phyloP scores from a whole-genome alignment of 2,329 filamentous ascomycete species.

The Fusarium goolgardi region DNA sequence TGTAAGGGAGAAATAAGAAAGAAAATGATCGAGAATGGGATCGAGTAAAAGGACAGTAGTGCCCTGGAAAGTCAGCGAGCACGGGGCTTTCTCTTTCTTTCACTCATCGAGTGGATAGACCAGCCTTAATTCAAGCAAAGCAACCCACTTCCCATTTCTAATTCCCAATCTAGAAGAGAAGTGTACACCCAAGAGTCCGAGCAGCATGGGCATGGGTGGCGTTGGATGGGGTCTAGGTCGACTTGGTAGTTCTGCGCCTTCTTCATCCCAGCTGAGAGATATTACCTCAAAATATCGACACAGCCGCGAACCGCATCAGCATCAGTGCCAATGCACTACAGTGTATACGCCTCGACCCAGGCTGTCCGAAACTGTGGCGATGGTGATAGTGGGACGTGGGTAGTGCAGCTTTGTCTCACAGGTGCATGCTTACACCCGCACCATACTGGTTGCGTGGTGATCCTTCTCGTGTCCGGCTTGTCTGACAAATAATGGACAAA shows the following conservation, averaged over 20 bases:
- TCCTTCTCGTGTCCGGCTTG: slow-evolving; percentile 3
- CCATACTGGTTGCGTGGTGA: background rate
- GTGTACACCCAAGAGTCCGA: slow-evolving; percentile 4
- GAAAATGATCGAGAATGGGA: background rate
- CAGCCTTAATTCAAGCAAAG: slow-evolving; percentile 1
- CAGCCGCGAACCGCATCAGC: background rate
- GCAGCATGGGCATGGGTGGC: slow-evolving; percentile 19
- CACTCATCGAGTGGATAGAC: slow-evolving; percentile 11
- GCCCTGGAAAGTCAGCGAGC: slow-evolving; percentile 8
- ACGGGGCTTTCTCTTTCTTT: slow-evolving; percentile 25
- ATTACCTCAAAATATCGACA: background rate
- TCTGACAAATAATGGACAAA: background rate
- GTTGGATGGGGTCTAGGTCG: slow-evolving; percentile 19
- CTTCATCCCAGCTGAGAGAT: slow-evolving; percentile 1
- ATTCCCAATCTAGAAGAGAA: slow-evolving; percentile 14
- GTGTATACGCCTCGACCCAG: background rate
- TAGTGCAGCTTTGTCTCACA: slow-evolving; percentile 16
- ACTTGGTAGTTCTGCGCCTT: slow-evolving; percentile 11
- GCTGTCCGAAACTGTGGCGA: slow-evolving; percentile 1
- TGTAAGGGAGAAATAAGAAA: slow-evolving; percentile 1
- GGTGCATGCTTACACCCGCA: background rate
- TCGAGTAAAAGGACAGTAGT: slow-evolving; percentile 2
- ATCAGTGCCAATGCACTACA: background rate
- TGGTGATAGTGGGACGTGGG: background rate
- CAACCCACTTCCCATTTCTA: background rate